Evolutionary conservation across 345 rosid genomes (phyloP).

Genomic region (Limnanthes douglasii): DNA sequence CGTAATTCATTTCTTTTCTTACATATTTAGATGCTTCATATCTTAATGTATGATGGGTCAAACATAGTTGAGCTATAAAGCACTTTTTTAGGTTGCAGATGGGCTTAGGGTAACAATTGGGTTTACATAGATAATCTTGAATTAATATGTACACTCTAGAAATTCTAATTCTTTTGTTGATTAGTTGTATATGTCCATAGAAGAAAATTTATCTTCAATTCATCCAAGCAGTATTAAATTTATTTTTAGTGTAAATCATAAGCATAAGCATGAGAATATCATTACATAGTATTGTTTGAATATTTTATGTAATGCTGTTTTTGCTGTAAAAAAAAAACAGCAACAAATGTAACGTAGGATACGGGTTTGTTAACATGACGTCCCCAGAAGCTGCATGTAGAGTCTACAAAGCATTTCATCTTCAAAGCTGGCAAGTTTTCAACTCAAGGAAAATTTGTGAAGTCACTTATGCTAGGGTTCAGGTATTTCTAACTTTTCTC

Average conservation of each 20-base stretch:
- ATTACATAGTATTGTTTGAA: background rate
- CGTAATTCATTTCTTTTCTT: constrained; percentile 21
- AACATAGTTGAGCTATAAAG: too few species aligned
- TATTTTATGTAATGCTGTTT: background rate
- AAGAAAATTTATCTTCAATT: too few species aligned
- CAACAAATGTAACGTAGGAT: constrained; percentile 90
- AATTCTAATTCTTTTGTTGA: too few species aligned
- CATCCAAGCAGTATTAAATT: background rate
- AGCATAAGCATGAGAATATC: background rate
- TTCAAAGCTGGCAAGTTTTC: constrained; percentile 67
- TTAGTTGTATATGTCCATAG: too few species aligned
- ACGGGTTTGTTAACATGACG: constrained; percentile 98
- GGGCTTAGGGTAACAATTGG: too few species aligned
- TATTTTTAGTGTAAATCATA: background rate
- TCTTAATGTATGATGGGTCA: too few species aligned
- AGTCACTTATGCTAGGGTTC: constrained; percentile 81
- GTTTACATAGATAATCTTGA: too few species aligned
- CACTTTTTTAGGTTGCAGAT: too few species aligned
- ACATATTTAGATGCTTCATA: too few species aligned
- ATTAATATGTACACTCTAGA: too few species aligned
- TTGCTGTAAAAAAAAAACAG: constrained; percentile 22
- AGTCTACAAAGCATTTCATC: constrained; percentile 70
- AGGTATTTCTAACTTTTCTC: constrained; percentile 19
- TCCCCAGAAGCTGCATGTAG: constrained; percentile 61
- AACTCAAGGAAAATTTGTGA: constrained; percentile 76